Evolutionary conservation across 2,329 filamentous ascomycete species (phyloP).

Genomic region (Botrytis elliptica): DNA sequence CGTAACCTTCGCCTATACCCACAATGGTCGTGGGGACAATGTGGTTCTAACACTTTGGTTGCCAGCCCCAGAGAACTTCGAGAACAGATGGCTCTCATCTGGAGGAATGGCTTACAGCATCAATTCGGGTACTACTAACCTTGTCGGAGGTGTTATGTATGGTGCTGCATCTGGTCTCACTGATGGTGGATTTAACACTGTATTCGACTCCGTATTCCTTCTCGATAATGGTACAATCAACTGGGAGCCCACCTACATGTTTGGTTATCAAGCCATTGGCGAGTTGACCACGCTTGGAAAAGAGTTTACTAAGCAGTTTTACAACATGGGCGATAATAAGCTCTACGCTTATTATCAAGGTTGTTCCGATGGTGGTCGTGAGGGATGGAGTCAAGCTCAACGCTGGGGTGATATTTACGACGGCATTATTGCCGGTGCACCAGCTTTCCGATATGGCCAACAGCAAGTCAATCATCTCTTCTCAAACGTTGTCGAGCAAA

Average conservation of each 20-base stretch:
- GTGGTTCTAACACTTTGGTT: no score
- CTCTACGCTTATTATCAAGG: constrained; percentile 38
- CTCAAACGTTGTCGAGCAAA: constrained; percentile 43
- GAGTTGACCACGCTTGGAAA: constrained; percentile 45
- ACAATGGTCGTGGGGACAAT: not conserved
- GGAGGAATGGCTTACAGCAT: no score
- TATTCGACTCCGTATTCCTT: constrained; percentile 42
- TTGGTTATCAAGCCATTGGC: constrained; percentile 42
- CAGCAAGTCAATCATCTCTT: constrained; percentile 47
- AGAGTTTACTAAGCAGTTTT: constrained; percentile 45
- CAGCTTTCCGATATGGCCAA: constrained; percentile 47
- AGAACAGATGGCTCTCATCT: no score
- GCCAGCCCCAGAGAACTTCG: no score
- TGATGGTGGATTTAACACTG: constrained; percentile 48
- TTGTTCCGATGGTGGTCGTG: constrained; percentile 49
- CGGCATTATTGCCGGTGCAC: constrained; percentile 47
- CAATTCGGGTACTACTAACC: no score
- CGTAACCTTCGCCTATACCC: not conserved
- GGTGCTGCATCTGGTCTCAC: constrained; percentile 50
- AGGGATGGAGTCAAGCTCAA: constrained; percentile 49
- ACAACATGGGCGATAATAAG: constrained; percentile 34
- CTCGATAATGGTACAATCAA: constrained; percentile 43
- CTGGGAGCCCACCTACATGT: constrained; percentile 41
- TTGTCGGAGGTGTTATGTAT: constrained; percentile 25
- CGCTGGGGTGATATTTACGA: constrained; percentile 45